These are phyloP conservation scores for Ceratocystis colombiana DNA, from an alignment of 2,329 filamentous ascomycete genomes.

Conservation along the genomic window DNA sequence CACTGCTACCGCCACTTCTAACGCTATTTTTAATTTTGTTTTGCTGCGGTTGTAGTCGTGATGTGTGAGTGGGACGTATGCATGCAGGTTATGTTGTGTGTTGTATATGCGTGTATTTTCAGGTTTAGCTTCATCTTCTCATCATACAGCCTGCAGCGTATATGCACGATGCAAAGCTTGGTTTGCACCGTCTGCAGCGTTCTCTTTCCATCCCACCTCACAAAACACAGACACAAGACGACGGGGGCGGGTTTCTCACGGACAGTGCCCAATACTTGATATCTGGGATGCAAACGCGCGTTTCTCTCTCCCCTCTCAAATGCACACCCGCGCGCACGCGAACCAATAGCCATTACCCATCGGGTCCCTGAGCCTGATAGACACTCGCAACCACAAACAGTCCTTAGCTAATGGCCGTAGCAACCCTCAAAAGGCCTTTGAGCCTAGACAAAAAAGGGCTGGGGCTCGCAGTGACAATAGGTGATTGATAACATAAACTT, in stretches of 20 bases:
- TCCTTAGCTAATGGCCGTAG: no score
- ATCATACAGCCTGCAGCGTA: background rate
- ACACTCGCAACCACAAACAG: no score
- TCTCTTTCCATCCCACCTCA: no score
- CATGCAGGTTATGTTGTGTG: background rate
- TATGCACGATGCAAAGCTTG: background rate
- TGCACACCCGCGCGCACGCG: no score
- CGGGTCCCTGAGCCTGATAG: no score
- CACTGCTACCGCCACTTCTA: no score
- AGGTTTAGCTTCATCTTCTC: background rate
- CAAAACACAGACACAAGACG: background rate
- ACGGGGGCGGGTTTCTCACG: background rate
- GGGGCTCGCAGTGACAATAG: background rate
- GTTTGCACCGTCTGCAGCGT: background rate
- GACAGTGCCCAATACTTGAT: background rate
- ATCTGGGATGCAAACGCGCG: background rate
- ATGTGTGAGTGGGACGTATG: background rate
- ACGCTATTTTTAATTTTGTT: background rate
- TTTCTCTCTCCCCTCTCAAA: no score
- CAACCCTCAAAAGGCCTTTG: background rate
- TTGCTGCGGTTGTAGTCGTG: no score
- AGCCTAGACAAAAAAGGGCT: no score
- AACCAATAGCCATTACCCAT: no score
- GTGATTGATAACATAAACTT: constrained; percentile 2
- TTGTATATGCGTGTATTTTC: background rate